Conservation (phyloP, 768 basidiomycete genomes). For the Leucogyrophana mollusca region DNA sequence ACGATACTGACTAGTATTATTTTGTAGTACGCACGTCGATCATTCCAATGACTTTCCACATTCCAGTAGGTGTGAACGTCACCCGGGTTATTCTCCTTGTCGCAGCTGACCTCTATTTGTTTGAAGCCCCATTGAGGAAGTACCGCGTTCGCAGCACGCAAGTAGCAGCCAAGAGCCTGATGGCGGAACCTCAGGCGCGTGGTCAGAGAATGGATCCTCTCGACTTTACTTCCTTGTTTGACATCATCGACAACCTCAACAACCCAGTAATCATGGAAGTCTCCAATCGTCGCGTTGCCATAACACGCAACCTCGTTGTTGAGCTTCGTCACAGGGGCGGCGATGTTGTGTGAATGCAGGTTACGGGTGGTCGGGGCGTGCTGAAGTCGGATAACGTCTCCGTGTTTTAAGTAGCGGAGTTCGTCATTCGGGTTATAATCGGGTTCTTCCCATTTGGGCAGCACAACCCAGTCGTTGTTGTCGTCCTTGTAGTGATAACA, state of each 20-base stretch:
- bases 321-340: conserved; percentile 86
- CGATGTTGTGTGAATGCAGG: conserved; percentile 86
- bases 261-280: conserved; percentile 85
- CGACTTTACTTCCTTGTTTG: conserved; percentile 57
- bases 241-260: conserved; percentile 95
- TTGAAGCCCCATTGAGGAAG: conserved; percentile 99
- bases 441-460: conserved; percentile 79
- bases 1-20: not conserved
- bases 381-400: conserved; percentile 76
- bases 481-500: conserved; percentile 99
- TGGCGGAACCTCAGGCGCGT: conserved; percentile 88
- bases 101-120: conserved; percentile 95
- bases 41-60: conserved; percentile 97
- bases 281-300: conserved; percentile 87
- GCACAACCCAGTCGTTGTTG: conserved; percentile 89
- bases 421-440: conserved; percentile 61
- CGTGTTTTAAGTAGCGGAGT: conserved; percentile 70
- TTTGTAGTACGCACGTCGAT: conserved; percentile 64
- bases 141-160: conserved; percentile 83
- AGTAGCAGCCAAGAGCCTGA: conserved; percentile 75
- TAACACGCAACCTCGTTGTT: conserved; percentile 94
- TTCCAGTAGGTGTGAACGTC: conserved; percentile 96
- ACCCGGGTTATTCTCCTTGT: conserved; percentile 77
- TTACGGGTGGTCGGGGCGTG: conserved; percentile 86
- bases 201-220: conserved; percentile 84